Percentiles rank a stretch among this genome's conserved stretches.
These are phyloP conservation scores for Sanguinoderma infundibulare DNA, from an alignment of 1,284 basidiomycete genomes.

Conservation along the genomic window DNA sequence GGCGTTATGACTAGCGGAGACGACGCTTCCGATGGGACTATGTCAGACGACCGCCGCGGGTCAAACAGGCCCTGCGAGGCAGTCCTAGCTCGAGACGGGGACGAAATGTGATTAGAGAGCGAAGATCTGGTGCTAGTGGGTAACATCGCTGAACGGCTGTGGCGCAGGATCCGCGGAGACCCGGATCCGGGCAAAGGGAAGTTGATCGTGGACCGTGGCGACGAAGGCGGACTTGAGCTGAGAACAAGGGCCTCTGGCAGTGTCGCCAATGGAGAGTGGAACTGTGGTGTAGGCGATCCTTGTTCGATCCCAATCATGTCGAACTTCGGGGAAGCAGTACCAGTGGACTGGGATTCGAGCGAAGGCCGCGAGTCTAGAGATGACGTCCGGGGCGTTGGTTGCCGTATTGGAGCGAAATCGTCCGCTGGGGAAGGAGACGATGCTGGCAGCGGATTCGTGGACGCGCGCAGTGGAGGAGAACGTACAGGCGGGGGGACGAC, in stretches of 20 bases:
- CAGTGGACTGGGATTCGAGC: background rate
- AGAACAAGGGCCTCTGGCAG: conserved; percentile 16
- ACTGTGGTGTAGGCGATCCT: conserved; percentile 11
- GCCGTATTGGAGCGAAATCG: conserved; percentile 14
- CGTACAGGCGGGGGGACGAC: conserved; percentile 26
- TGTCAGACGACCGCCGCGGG: conserved; percentile 21
- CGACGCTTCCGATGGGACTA: conserved; percentile 11
- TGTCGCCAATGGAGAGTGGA: conserved; percentile 18
- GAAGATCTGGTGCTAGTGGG: conserved; percentile 22
- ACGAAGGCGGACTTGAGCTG: conserved; percentile 24
- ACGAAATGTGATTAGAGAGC: conserved; percentile 11
- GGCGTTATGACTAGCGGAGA: conserved; percentile 4
- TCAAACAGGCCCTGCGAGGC: conserved; percentile 7
- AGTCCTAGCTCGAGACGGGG: conserved; percentile 10
- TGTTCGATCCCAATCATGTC: conserved; percentile 7
- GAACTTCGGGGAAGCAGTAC: conserved; percentile 1
- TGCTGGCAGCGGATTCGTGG: conserved; percentile 24
- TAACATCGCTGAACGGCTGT: conserved; percentile 32
- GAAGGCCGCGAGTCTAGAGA: conserved; percentile 16
- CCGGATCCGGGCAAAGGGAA: conserved; percentile 15
- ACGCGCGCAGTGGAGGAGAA: conserved; percentile 25
- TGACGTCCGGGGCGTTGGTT: conserved; percentile 17
- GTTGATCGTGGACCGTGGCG: conserved; percentile 20
- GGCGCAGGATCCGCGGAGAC: conserved; percentile 26
- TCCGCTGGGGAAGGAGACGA: conserved; percentile 24